Base-by-base conservation (phyloP, 225 moss, liverwort and hornwort genomes). In the Lunularia cruciata region DNA sequence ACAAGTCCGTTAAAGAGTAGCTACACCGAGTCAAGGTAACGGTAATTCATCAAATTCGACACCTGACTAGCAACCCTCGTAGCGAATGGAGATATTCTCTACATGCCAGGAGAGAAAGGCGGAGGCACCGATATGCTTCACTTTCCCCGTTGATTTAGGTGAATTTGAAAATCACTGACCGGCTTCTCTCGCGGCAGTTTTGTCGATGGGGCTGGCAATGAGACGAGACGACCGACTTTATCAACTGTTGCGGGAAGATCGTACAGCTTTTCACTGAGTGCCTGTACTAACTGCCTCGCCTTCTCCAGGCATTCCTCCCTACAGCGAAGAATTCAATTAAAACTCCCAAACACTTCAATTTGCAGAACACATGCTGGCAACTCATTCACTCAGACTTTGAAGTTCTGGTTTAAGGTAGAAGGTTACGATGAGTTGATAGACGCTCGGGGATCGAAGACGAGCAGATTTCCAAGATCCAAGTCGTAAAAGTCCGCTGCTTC, bases 111-210 rank as follows among this genome's bases (percentile, higher is more conserved):
- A 52, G 3, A 12, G n/a, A 4, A 26, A 25, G n/a, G 23, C 2
- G 23, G n/a, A 52, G 23, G 13, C 6, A 52, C 23, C 8, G 23
- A 23, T 25, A 8, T 12, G 52, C 8, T 52, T 6, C 25, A 26
- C 7, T 23, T 6, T 8, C n/a, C 6, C 27, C 27, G 2, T 4
- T 23, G 52, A n/a, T n/a, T 23, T 11, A 57, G 15, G 31, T 57
- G 34, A 6, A 14, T 11, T 20, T 25, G n/a, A 37, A 19, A 10
- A 4, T 9, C 10, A 61, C 37, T n/a, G 80, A 96, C 96, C 77
- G 89, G 98, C 79, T 98, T 98, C 47, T 98, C 98, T 67, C 98
- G 74, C 7, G 98, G 98, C 22, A 98, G 90, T 22, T 79, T 82
- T 38, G 89, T 79, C 1, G 71, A 71, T 1, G 98, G 93, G 53